These are phyloP conservation scores for Penicillium samsonianum DNA, from an alignment of 495 filamentous ascomycete genomes.

Conservation along the genomic window DNA sequence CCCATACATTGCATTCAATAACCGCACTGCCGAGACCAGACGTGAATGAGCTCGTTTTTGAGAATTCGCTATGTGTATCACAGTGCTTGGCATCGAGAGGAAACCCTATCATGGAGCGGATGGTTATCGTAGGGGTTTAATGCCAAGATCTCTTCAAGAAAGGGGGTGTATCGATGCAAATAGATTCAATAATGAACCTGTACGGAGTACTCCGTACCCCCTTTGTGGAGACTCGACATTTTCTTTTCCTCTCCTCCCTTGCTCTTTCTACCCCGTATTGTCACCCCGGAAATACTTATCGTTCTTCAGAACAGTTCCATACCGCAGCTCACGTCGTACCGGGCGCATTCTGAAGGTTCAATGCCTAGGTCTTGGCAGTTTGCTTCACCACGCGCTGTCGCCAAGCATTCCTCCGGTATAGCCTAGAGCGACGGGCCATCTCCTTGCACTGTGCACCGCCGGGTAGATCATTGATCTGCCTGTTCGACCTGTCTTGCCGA, in stretches of 20 bases:
- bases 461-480: constrained; percentile 17
- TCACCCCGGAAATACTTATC: constrained; percentile 5
- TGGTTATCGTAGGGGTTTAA: constrained; percentile 1
- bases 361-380: constrained; percentile 28
- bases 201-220: too few relatives aligned
- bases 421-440: constrained; percentile 6
- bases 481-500: constrained; percentile 8
- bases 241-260: neutral
- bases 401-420: constrained; percentile 26
- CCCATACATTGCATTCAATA: constrained; percentile 18
- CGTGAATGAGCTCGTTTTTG: constrained; percentile 11
- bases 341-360: constrained; percentile 29
- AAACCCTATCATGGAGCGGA: constrained; percentile 4
- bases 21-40: neutral
- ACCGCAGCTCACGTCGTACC: constrained; percentile 15
- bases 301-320: constrained; percentile 1
- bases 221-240: constrained; percentile 4
- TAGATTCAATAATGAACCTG: too few relatives aligned
- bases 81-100: constrained; percentile 10
- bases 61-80: constrained; percentile 8
- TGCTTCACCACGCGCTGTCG: constrained; percentile 16
- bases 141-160: constrained; percentile 9
- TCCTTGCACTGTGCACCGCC: constrained; percentile 12
- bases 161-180: neutral
- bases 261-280: constrained; percentile 16